Conservation (phyloP, 2,329 filamentous ascomycete species). For the Cladophialophora carrionii region DNA sequence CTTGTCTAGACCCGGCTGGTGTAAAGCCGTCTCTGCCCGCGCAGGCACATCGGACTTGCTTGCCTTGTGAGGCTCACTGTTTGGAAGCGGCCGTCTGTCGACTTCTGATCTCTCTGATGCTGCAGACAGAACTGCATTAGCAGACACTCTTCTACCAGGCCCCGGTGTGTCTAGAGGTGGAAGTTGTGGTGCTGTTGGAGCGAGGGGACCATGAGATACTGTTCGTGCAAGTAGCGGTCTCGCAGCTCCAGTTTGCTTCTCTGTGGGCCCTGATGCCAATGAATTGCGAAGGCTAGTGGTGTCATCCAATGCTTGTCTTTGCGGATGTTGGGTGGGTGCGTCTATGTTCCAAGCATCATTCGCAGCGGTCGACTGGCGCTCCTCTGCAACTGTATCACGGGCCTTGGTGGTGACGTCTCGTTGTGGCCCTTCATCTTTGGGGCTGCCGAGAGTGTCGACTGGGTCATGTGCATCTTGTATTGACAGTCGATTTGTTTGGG, state of each 20-base stretch:
- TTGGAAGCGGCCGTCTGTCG: not conserved
- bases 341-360: not conserved
- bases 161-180: not conserved
- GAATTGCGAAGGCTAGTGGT: not conserved
- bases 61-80: not conserved
- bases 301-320: not conserved
- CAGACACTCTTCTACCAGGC: not conserved
- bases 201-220: not conserved
- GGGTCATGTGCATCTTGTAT: not conserved
- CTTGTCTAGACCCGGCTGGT: not conserved
- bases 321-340: not conserved
- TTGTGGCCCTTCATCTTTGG: not conserved
- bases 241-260: not conserved
- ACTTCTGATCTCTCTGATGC: not conserved
- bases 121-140: not conserved
- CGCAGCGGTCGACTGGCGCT: not conserved
- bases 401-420: not conserved
- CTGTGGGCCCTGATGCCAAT: not conserved
- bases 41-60: not conserved
- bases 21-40: not conserved
- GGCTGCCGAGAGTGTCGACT: not conserved
- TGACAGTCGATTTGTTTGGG: not conserved
- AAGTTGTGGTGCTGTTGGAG: not conserved
- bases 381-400: not conserved
- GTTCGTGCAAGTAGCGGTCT: not conserved